phyloP scores from a whole-genome alignment of 208 protist species.

The Trypanosoma cruzi region DNA sequence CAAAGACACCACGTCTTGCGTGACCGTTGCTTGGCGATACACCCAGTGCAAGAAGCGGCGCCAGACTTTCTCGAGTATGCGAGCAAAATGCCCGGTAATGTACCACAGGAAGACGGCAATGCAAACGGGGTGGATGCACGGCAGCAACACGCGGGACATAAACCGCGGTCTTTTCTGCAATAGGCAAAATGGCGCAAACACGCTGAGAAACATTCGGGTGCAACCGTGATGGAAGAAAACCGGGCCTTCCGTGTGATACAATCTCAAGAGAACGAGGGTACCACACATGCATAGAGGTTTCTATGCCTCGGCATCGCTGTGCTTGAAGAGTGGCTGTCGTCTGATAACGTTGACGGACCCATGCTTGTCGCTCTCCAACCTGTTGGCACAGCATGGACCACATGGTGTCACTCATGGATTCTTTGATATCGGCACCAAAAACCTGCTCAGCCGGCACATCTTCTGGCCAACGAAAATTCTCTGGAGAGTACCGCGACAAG shows the following conservation, averaged over 20 bases:
- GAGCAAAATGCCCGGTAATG: conserved; percentile 33
- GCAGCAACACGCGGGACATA: conserved; percentile 64
- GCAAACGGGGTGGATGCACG: conserved; percentile 38
- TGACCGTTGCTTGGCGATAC: background rate
- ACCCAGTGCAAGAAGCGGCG: conserved; percentile 38
- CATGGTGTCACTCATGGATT: conserved; percentile 5
- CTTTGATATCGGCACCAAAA: background rate
- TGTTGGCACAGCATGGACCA: conserved; percentile 11
- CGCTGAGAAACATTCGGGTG: conserved; percentile 50
- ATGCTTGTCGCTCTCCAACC: background rate
- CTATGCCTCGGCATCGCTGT: conserved; percentile 9
- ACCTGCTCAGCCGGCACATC: background rate
- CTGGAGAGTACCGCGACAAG: conserved; percentile 12
- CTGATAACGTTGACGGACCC: background rate
- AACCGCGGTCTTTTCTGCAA: conserved; percentile 49
- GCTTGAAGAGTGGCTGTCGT: conserved; percentile 24
- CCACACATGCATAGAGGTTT: conserved; percentile 22
- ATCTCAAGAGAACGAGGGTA: conserved; percentile 18
- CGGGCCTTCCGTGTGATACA: background rate
- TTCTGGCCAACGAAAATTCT: conserved; percentile 17
- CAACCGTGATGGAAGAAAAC: conserved; percentile 19
- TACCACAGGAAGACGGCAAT: conserved; percentile 45
- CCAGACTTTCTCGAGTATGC: conserved; percentile 30
- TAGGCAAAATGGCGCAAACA: conserved; percentile 36
- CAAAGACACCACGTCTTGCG: conserved; percentile 35